Percentiles rank a stretch among this genome's conserved stretches.
These are phyloP conservation scores for Russula sp. DNA, from an alignment of 768 basidiomycete genomes.

Conservation along the genomic window DNA sequence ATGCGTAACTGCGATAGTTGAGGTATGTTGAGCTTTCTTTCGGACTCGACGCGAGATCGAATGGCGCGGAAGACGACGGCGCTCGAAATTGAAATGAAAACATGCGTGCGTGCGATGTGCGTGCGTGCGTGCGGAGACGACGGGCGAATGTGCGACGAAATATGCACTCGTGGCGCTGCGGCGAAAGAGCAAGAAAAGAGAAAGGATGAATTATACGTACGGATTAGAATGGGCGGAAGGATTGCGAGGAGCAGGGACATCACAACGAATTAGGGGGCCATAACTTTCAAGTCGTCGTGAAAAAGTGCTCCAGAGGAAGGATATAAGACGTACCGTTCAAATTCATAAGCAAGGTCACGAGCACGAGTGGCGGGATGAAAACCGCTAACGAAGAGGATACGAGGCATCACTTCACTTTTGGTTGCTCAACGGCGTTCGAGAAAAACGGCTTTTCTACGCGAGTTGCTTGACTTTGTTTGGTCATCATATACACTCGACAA, in stretches of 20 bases:
- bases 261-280: conserved; percentile 81
- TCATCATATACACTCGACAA: background rate
- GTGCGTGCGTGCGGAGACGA: conserved; percentile 19
- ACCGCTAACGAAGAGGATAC: conserved; percentile 83
- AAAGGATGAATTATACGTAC: conserved; percentile 50
- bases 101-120: conserved; percentile 6
- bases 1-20: conserved; percentile 66
- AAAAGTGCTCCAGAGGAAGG: too few species aligned
- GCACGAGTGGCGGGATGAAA: conserved; percentile 81
- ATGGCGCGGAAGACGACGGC: conserved; percentile 26
- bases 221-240: conserved; percentile 68
- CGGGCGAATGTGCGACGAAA: conserved; percentile 24
- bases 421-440: too few species aligned
- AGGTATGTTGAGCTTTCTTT: conserved; percentile 54
- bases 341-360: conserved; percentile 78
- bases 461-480: conserved; percentile 1
- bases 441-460: background rate
- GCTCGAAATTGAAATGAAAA: conserved; percentile 25
- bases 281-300: conserved; percentile 29
- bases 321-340: conserved; percentile 57
- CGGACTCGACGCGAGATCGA: conserved; percentile 27
- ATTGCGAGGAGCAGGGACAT: conserved; percentile 83
- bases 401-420: conserved; percentile 44
- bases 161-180: conserved; percentile 22
- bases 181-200: conserved; percentile 26